Evolutionary conservation across 768 basidiomycete genomes (phyloP).

Genomic region (Mycena amicta): DNA sequence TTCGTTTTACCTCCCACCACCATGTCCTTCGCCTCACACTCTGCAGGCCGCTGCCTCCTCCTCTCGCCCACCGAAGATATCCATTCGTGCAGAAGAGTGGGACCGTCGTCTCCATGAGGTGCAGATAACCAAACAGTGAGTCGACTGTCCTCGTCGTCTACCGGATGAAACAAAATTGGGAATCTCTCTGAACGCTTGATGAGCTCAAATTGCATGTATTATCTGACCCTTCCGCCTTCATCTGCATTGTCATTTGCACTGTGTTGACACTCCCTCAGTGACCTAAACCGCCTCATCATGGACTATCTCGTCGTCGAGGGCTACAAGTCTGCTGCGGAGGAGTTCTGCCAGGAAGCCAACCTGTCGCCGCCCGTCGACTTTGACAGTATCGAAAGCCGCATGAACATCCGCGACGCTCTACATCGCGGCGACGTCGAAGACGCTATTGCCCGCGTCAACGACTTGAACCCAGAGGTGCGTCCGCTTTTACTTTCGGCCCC

Average conservation of each 20-base stretch:
- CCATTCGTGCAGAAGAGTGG: constrained; percentile 85
- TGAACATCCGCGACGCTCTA: constrained; percentile 92
- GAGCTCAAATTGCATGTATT: constrained; percentile 84
- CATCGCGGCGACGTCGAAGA: constrained; percentile 94
- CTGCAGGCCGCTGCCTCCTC: constrained; percentile 17
- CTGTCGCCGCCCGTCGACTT: constrained; percentile 80
- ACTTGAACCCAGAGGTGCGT: constrained; percentile 95
- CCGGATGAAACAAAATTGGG: constrained; percentile 85
- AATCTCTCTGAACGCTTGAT: constrained; percentile 97
- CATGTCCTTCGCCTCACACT: neutral
- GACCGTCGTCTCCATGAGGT: constrained; percentile 81
- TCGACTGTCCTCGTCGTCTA: constrained; percentile 31
- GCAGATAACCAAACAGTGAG: constrained; percentile 87
- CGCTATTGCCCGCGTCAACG: constrained; percentile 93
- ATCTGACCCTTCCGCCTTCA: constrained; percentile 61
- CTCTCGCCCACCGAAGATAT: constrained; percentile 49
- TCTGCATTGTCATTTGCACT: constrained; percentile 28
- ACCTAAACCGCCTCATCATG: constrained; percentile 92
- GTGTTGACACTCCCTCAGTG: constrained; percentile 50
- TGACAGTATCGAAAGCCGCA: constrained; percentile 89
- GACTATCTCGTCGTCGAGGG: constrained; percentile 98
- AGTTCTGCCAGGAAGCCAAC: constrained; percentile 88
- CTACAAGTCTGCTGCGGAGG: constrained; percentile 93
- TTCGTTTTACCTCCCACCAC: neutral
- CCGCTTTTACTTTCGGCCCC: constrained; percentile 15